Conservation (phyloP, 2,329 filamentous ascomycete genomes). For the Colletotrichum viniferum region DNA sequence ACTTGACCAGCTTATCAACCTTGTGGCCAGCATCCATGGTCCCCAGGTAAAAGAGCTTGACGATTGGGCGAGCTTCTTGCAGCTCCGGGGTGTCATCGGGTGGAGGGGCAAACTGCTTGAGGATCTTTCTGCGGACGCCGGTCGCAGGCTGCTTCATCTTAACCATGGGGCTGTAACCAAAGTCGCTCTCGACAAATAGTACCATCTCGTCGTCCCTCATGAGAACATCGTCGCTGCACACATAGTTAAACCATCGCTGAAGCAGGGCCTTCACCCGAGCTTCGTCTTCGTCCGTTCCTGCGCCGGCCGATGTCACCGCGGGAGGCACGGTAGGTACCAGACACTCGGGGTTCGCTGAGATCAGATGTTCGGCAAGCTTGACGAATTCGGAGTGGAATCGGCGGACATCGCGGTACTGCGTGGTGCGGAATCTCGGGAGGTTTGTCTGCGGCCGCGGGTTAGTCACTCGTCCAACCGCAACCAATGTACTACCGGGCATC, state of each 20-base stretch:
- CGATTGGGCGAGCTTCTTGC: constrained; percentile 84
- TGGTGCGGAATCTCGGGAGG: constrained; percentile 96
- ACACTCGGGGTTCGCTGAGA: constrained; percentile 96
- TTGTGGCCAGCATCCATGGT: constrained; percentile 98
- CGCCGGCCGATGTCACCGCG: constrained; percentile 91
- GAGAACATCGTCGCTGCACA: constrained; percentile 89
- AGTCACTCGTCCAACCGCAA: not conserved
- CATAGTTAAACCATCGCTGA: constrained; percentile 94
- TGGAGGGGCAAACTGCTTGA: constrained; percentile 98
- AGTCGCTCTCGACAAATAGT: constrained; percentile 98
- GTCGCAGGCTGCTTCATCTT: constrained; percentile 97
- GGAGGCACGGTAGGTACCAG: constrained; percentile 93
- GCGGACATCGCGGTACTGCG: constrained; percentile 96
- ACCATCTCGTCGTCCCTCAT: constrained; percentile 97
- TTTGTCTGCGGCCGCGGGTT: constrained; percentile 72
- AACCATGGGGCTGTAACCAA: constrained; percentile 95
- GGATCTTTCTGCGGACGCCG: constrained; percentile 89
- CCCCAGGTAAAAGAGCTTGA: constrained; percentile 94
- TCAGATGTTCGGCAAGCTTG: constrained; percentile 94
- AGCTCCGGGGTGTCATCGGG: constrained; percentile 97
- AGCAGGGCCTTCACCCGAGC: constrained; percentile 83
- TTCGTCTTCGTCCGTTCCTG: constrained; percentile 96
- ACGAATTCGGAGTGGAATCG: constrained; percentile 94
- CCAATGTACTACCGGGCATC: not conserved
- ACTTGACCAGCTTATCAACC: constrained; percentile 91